Base-by-base conservation (phyloP, 2,329 filamentous ascomycete genomes). In the Cordyceps cateniannulata region DNA sequence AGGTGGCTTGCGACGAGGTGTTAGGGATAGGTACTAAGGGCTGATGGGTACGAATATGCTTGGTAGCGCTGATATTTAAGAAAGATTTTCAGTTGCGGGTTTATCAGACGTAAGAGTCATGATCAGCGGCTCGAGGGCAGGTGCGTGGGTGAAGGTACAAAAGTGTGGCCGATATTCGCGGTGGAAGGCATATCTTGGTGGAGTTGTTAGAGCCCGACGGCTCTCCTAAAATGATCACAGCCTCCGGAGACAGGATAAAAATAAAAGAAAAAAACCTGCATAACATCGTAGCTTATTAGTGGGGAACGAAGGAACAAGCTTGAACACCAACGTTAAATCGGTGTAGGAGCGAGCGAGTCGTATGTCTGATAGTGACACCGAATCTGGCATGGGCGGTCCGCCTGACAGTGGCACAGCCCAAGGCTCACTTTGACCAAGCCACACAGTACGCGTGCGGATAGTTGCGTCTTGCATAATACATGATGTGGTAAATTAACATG, bases 1-100 rank as follows among this genome's bases (percentile, higher is more conserved):
- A 44, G 20, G 56, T 20, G 57, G 57, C 25, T 14, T 52, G 22
- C 20, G 14, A 32, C 16, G 25, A 47, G 2, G 27, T 5, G n/a
- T 35, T 24, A 35, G 20, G 49, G n/a, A 38, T 53, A 59, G 57
- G n/a, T n/a, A n/a, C n/a, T n/a, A n/a, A n/a, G n/a, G 56, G 57
- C 48, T 47, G 48, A 47, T 9, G 38, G 8, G 29, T 22, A 22
- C 47, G 47, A 1, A 27, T 42, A 53, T 59, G 47, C 20, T 47
- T n/a, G n/a, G 49, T 3, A 16, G 8, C 22, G 25, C 3, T 18
- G 10, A 24, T 9, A 12, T 12, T 25, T 10, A 16, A 38, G 25
- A 2, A n/a, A 24, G 10, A 35, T 24, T 44, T 29, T 12, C 18
- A 32, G 24, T 29, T 40, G 25, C 50, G 22, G 6, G 20, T 22